Evolutionary conservation across 1,139 yeast genomes (phyloP).

Genomic region (Kluyveromyces sp.): DNA sequence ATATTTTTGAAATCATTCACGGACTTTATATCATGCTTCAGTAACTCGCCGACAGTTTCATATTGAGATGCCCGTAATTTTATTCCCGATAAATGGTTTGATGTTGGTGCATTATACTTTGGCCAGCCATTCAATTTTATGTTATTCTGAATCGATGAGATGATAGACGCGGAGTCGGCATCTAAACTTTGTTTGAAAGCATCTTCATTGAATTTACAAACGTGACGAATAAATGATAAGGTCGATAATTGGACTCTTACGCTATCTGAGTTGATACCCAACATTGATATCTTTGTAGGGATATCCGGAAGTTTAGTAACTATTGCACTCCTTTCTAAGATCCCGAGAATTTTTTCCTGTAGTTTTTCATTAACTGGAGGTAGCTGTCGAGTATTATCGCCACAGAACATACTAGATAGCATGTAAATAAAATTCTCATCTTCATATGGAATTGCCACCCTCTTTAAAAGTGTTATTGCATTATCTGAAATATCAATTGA

Average conservation of each 20-base stretch:
- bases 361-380: constrained; percentile 49
- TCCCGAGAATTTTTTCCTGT: constrained; percentile 51
- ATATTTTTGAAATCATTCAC: constrained; percentile 46
- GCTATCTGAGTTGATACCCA: constrained; percentile 51
- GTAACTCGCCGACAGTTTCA: constrained; percentile 65
- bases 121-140: constrained; percentile 58
- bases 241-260: constrained; percentile 35
- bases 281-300: constrained; percentile 39
- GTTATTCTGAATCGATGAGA: constrained; percentile 41
- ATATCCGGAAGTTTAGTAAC: constrained; percentile 37
- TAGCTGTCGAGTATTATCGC: constrained; percentile 33
- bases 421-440: constrained; percentile 36
- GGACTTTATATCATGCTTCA: constrained; percentile 43
- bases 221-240: constrained; percentile 56
- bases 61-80: constrained; percentile 55
- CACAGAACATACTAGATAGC: constrained; percentile 43
- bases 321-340: constrained; percentile 44
- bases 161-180: constrained; percentile 37
- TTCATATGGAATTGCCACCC: constrained; percentile 47
- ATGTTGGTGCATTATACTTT: constrained; percentile 30
- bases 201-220: constrained; percentile 28
- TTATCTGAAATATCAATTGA: constrained; percentile 36
- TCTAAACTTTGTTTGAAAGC: constrained; percentile 22
- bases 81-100: constrained; percentile 24
- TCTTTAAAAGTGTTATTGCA: constrained; percentile 40